Base-by-base conservation (phyloP, 2,329 filamentous ascomycete species). In the Sarocladium strictum region DNA sequence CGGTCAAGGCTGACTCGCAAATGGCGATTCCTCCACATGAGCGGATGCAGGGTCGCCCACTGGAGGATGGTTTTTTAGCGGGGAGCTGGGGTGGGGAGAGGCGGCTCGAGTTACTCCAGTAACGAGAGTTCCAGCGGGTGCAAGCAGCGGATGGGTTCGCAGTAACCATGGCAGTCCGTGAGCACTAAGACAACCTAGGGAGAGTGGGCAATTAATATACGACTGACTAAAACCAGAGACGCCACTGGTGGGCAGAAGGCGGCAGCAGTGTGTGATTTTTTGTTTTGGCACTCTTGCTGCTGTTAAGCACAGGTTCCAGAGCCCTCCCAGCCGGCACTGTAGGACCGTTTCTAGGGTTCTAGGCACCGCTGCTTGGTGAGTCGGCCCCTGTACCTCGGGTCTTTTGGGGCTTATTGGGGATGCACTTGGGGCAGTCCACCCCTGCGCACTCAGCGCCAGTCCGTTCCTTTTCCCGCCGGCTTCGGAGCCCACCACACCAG, bases 21-120 rank as follows among this genome's bases (percentile, higher is more conserved):
- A 51, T 51, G 26, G 29, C 47, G 47, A 51, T 51, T 51, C 47
- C 47, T 51, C 47, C 47, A 51, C 47, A 51, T 11, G 47, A 49
- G 11, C 43, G 43, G 43, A 11, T 49, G 26, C 43, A 49, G 26
- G 43, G 23, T 29, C 23, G 26, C 23, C 23, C 43, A 49, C 43
- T 27, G 43, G 43, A 21, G 19, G 43, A 9, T 7, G 7, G 12
- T 14, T 6, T 7, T 27, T 29, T 33, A 35, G 47, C 29, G 47
- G 47, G 47, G 47, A 51, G 47, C 47, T 51, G 47, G 47, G 47
- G 47, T 32, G 47, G 29, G 17, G 11, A 9, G 5, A n/a, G 21
- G 7, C 15, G 43, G 43, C n/a, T 10, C 29, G 47, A 51, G 47
- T 51, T 51, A 51, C 47, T 51, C 15, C 47, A 51, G 47, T 51